Evolutionary conservation across 148 eudicot species (phyloP).

Genomic region (Cornus controversa): DNA sequence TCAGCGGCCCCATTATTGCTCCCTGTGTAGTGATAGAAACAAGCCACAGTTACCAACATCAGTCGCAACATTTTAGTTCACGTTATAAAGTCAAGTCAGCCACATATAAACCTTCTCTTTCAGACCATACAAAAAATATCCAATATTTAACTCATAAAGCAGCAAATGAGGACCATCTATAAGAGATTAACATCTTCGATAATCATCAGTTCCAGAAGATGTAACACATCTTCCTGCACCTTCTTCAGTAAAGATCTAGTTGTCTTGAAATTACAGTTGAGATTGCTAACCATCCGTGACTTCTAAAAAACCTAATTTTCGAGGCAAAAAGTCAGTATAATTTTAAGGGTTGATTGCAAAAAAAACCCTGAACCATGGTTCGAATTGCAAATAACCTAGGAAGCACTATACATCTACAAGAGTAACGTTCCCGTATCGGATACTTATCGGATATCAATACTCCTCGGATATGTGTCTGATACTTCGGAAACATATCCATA

Average conservation of each 20-base stretch:
- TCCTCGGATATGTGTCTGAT: too few relatives aligned
- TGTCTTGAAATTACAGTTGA: background rate
- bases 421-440: too few relatives aligned
- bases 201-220: too few relatives aligned
- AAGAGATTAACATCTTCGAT: background rate
- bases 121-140: background rate
- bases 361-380: too few relatives aligned
- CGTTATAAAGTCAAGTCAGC: background rate
- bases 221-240: too few relatives aligned
- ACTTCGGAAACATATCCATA: too few relatives aligned
- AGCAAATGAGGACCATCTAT: background rate
- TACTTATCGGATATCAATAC: too few relatives aligned
- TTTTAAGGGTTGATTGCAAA: too few relatives aligned
- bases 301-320: too few relatives aligned
- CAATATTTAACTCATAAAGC: background rate
- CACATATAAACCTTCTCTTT: background rate
- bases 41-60: slow-evolving; percentile 5
- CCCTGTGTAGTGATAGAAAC: slow-evolving; percentile 37
- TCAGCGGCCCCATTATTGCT: slow-evolving; percentile 95
- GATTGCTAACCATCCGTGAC: background rate
- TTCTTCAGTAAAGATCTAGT: too few relatives aligned
- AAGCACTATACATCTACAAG: too few relatives aligned
- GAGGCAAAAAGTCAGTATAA: background rate
- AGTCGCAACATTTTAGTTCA: background rate
- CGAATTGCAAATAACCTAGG: too few relatives aligned